Conservation (phyloP, 805 yeast species). For the Diddensiella caesifluorescens region DNA sequence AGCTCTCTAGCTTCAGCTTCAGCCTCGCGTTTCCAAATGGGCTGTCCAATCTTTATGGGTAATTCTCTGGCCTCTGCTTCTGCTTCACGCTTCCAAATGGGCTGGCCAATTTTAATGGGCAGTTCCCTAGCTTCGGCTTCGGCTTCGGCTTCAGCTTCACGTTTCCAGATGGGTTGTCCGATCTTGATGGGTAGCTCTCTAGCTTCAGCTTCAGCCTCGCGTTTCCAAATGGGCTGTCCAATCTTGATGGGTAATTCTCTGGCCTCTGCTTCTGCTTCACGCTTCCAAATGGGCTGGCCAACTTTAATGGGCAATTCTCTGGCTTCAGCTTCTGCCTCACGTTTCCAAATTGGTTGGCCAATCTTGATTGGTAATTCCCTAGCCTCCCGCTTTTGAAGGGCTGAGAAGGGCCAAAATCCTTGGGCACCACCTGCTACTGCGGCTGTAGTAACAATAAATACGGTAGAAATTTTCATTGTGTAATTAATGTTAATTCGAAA, state of each 20-base stretch:
- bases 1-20: conserved; percentile 3
- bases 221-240: conserved; percentile 4
- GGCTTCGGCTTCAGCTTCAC: conserved; percentile 11
- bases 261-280: conserved; percentile 8
- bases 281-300: conserved; percentile 5
- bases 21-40: conserved; percentile 6
- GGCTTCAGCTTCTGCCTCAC: conserved; percentile 14
- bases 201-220: conserved; percentile 12
- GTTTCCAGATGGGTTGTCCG: conserved; percentile 8
- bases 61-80: conserved; percentile 7
- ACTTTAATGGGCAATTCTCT: background rate
- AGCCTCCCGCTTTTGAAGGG: background rate
- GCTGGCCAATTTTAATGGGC: background rate
- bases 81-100: conserved; percentile 2
- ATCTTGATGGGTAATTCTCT: background rate
- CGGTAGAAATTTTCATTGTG: no score
- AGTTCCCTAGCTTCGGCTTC: background rate
- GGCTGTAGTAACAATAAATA: no score
- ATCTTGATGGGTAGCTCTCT: background rate
- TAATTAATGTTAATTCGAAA: no score
- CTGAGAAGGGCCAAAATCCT: no score
- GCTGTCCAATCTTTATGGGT: conserved; percentile 1
- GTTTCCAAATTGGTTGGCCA: conserved; percentile 8
- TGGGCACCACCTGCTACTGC: no score
- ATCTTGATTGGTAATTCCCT: background rate